phyloP scores from a whole-genome alignment of 768 basidiomycete species.

The Hygrocybe punicea region DNA sequence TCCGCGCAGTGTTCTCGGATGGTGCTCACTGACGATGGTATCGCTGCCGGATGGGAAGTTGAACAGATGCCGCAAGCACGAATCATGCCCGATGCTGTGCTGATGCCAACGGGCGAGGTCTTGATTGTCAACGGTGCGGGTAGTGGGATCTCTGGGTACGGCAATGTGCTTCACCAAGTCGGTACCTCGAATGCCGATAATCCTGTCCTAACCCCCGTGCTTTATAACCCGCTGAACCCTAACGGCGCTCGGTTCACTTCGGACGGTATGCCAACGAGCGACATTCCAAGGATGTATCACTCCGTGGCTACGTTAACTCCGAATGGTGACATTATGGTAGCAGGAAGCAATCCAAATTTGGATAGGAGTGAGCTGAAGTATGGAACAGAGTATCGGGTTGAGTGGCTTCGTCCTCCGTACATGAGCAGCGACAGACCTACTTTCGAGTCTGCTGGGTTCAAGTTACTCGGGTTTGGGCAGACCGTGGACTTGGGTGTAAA shows the following conservation, averaged over 20 bases:
- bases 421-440: constrained; percentile 59
- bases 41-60: constrained; percentile 65
- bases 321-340: constrained; percentile 67
- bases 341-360: constrained; percentile 81
- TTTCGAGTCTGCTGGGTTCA: constrained; percentile 33
- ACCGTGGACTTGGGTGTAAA: constrained; percentile 45
- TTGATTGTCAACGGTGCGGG: constrained; percentile 74
- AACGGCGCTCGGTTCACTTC: constrained; percentile 56
- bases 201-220: constrained; percentile 62
- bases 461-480: constrained; percentile 45
- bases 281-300: constrained; percentile 75
- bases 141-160: constrained; percentile 74
- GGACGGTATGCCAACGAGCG: constrained; percentile 56
- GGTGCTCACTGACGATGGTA: constrained; percentile 60
- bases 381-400: constrained; percentile 85
- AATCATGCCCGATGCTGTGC: constrained; percentile 75
- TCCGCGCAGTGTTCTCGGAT: constrained; percentile 72
- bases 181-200: constrained; percentile 77
- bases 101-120: constrained; percentile 73
- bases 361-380: constrained; percentile 70
- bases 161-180: constrained; percentile 64
- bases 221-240: constrained; percentile 61
- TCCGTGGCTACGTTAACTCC: constrained; percentile 81
- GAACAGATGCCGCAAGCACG: constrained; percentile 74
- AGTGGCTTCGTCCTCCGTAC: constrained; percentile 83